Evolutionary conservation across 2,329 filamentous ascomycete genomes (phyloP).

Genomic region (Davidsoniella eucalypti): DNA sequence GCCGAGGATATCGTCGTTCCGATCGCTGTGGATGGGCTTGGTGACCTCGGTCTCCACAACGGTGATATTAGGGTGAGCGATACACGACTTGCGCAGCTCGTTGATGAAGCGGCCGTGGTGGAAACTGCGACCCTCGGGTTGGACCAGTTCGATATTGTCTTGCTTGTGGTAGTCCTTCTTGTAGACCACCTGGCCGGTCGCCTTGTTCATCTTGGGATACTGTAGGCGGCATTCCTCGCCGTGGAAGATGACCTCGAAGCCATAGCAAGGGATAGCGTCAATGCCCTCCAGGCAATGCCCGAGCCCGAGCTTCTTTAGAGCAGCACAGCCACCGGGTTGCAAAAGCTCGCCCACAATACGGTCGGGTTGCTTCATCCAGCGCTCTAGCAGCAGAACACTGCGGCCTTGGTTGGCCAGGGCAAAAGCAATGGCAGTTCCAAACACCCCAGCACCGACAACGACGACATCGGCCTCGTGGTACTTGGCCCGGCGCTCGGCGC

Average conservation of each 20-base stretch:
- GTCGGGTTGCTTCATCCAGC: constrained; percentile 79
- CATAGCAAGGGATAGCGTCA: constrained; percentile 65
- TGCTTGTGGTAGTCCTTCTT: constrained; percentile 19
- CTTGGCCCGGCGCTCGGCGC: constrained; percentile 14
- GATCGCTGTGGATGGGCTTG: constrained; percentile 53
- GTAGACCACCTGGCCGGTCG: constrained; percentile 23
- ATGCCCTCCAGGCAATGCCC: constrained; percentile 73
- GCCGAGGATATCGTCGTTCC: constrained; percentile 59
- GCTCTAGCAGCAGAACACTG: constrained; percentile 78
- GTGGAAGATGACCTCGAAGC: constrained; percentile 79
- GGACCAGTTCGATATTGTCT: constrained; percentile 26
- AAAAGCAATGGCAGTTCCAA: constrained; percentile 74
- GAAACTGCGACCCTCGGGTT: constrained; percentile 58
- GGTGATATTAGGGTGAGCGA: constrained; percentile 65
- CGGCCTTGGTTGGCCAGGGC: constrained; percentile 77
- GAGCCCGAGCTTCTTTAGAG: constrained; percentile 66
- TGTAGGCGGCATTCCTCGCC: constrained; percentile 56
- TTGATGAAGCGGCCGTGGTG: constrained; percentile 91
- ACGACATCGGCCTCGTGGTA: constrained; percentile 66
- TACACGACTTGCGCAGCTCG: constrained; percentile 60
- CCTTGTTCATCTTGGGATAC: constrained; percentile 51
- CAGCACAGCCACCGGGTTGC: constrained; percentile 76
- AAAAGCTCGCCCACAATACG: constrained; percentile 91
- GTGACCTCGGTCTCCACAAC: constrained; percentile 81
- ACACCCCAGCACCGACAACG: constrained; percentile 78